Base-by-base conservation (phyloP, 257 asterid genomes). In the Solanum chmielewskii region DNA sequence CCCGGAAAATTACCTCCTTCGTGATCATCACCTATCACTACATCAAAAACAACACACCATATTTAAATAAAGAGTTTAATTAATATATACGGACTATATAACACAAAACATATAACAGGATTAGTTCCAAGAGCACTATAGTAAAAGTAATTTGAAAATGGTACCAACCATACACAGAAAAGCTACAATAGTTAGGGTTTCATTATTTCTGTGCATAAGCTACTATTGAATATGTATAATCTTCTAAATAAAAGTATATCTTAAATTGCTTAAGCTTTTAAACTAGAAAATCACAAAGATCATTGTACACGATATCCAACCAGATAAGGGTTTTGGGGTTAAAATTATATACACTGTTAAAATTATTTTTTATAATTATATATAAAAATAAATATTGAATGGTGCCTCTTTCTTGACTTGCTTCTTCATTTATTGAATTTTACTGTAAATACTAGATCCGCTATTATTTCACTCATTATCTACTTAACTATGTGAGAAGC, bases 1-100 rank as follows among this genome's bases (percentile, higher is more conserved):
- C 92, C 92, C 0, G 98, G 98, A 83, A 93, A 93, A 70, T 89
- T 88, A 88, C 94, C 93, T 89, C 85, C 94, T 78, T 80, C 92
- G 20, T 91, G 42, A 31, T 70, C 44, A 33, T 33, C 88, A 91
- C 92, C 95, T 89, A 87, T 66, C 25, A 27, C 60, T 47, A 6
- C 41, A 47, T 80, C 20, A 49, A 31, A 49, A 52, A 49, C 31
- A 81, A 49, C 10, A 18, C 60, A 27, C 13, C 0, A 25, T 25
- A 14, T 42, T 44, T 44, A 77, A 44, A 14, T 44, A 15, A 25
- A 25, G 80, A 73, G 4, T 73, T 73, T 11, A 37, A 20, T 5
- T 20, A 11, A 25, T 35, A 71, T 20, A 18, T 15, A 4, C 8
- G 9, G 3, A 70, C n/a, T 16, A 23, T 52, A 35, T 8, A 37